These are phyloP conservation scores for Wickerhamomyces hampshirensis DNA, from an alignment of 805 yeast species.

Conservation along the genomic window DNA sequence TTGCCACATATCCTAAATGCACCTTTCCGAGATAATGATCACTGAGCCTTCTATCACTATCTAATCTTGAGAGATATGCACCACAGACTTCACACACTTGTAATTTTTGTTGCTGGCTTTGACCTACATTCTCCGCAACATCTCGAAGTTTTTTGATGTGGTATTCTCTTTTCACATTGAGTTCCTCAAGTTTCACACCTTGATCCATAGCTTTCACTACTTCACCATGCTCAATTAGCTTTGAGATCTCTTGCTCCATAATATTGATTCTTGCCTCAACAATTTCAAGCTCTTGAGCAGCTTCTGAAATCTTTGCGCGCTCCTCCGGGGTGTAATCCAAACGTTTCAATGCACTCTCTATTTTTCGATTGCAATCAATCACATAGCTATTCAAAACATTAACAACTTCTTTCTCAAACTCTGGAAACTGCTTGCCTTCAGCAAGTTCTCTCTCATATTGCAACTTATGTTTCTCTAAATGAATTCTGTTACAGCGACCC, in stretches of 20 bases:
- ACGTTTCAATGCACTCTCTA: slow-evolving; percentile 55
- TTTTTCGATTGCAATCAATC: slow-evolving; percentile 61
- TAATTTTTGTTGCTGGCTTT: slow-evolving; percentile 81
- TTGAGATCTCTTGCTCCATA: slow-evolving; percentile 60
- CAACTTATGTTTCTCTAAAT: slow-evolving; percentile 66
- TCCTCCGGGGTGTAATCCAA: slow-evolving; percentile 76
- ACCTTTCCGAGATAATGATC: slow-evolving; percentile 88
- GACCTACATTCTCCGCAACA: slow-evolving; percentile 70
- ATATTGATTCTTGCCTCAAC: slow-evolving; percentile 61
- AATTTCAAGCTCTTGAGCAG: slow-evolving; percentile 53
- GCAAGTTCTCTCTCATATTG: slow-evolving; percentile 53
- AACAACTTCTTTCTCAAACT: slow-evolving; percentile 42
- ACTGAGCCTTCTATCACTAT: slow-evolving; percentile 81
- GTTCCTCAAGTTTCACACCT: slow-evolving; percentile 39
- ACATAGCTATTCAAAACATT: slow-evolving; percentile 49
- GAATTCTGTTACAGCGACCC: slow-evolving; percentile 76
- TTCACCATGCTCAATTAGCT: slow-evolving; percentile 46
- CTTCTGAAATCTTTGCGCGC: slow-evolving; percentile 48
- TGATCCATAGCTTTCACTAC: slow-evolving; percentile 46
- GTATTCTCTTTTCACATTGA: slow-evolving; percentile 43
- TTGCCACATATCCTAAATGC: slow-evolving; percentile 75
- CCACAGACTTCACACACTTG: slow-evolving; percentile 92
- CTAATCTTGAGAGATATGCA: slow-evolving; percentile 79
- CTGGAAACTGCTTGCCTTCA: slow-evolving; percentile 39
- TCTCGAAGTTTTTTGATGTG: slow-evolving; percentile 53